Percentiles rank a stretch among this genome's conserved stretches.
Evolutionary conservation across 768 basidiomycete species (phyloP).

Genomic region (Chalciporus pseudorubinellus): DNA sequence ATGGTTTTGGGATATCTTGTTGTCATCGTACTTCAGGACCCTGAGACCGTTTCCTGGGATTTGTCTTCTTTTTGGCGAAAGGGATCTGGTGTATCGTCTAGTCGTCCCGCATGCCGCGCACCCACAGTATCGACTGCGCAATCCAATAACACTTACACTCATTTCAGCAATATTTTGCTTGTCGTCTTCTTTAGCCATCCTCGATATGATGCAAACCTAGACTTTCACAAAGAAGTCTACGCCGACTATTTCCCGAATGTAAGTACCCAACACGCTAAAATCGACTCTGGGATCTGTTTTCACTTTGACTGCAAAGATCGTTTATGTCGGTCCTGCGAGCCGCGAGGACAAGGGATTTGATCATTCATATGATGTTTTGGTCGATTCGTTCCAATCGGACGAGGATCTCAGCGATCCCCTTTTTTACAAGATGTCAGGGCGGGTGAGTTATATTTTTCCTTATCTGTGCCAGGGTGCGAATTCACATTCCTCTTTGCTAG

Average conservation of each 20-base stretch:
- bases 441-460: slow-evolving; percentile 30
- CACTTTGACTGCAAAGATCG: slow-evolving; percentile 32
- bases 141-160: slow-evolving; percentile 27
- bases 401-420: slow-evolving; percentile 40
- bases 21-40: neutral
- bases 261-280: slow-evolving; percentile 9
- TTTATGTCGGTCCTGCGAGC: slow-evolving; percentile 47
- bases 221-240: slow-evolving; percentile 46
- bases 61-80: neutral
- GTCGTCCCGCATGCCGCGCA: slow-evolving; percentile 9
- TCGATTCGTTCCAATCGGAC: slow-evolving; percentile 45
- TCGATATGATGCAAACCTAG: slow-evolving; percentile 45
- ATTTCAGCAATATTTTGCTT: slow-evolving; percentile 43
- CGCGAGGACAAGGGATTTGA: slow-evolving; percentile 46
- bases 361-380: slow-evolving; percentile 49
- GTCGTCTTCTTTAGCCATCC: slow-evolving; percentile 52
- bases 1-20: neutral
- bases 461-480: neutral
- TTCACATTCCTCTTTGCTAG: slow-evolving; percentile 13
- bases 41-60: neutral
- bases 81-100: neutral
- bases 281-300: neutral
- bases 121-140: slow-evolving; percentile 23
- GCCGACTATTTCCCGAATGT: slow-evolving; percentile 50
- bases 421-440: slow-evolving; percentile 43